phyloP scores from a whole-genome alignment of 2,329 filamentous ascomycete genomes.

The Aspergillus oerlinghausenensis region DNA sequence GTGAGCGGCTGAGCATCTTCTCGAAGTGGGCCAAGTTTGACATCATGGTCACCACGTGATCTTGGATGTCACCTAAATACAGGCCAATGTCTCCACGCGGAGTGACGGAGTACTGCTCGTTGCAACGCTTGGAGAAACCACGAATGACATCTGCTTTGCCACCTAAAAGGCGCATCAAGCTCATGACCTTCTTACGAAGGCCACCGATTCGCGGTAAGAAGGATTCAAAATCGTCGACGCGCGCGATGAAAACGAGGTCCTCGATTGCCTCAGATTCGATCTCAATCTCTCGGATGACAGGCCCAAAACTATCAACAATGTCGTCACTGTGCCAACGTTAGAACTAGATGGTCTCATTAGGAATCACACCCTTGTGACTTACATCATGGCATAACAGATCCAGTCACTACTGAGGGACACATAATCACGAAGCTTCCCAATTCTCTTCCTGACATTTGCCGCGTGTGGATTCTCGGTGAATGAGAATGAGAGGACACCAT shows the following conservation, averaged over 20 bases:
- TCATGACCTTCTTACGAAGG: constrained; percentile 91
- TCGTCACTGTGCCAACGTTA: constrained; percentile 61
- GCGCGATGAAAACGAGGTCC: constrained; percentile 89
- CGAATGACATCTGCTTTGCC: constrained; percentile 98
- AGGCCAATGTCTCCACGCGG: constrained; percentile 94
- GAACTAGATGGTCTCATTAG: constrained; percentile 20
- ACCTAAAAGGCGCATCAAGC: constrained; percentile 83
- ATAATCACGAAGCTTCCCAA: constrained; percentile 89
- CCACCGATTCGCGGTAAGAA: constrained; percentile 86
- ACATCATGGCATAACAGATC: constrained; percentile 98
- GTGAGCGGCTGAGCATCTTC: constrained; percentile 90
- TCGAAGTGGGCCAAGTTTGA: constrained; percentile 93
- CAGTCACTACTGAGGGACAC: constrained; percentile 92
- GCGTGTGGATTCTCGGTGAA: constrained; percentile 85
- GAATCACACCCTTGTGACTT: constrained; percentile 36
- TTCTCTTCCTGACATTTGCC: constrained; percentile 82
- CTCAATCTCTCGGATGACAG: constrained; percentile 82
- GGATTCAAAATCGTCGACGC: constrained; percentile 79
- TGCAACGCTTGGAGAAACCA: constrained; percentile 97
- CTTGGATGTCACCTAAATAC: constrained; percentile 95
- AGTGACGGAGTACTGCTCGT: constrained; percentile 92
- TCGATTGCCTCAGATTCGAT: constrained; percentile 87
- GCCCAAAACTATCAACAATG: constrained; percentile 93
- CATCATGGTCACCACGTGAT: constrained; percentile 99
- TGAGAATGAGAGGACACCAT: constrained; percentile 92